Conservation (phyloP, 108 stramenopile species). For the Cyclostephanos tholiformis region DNA sequence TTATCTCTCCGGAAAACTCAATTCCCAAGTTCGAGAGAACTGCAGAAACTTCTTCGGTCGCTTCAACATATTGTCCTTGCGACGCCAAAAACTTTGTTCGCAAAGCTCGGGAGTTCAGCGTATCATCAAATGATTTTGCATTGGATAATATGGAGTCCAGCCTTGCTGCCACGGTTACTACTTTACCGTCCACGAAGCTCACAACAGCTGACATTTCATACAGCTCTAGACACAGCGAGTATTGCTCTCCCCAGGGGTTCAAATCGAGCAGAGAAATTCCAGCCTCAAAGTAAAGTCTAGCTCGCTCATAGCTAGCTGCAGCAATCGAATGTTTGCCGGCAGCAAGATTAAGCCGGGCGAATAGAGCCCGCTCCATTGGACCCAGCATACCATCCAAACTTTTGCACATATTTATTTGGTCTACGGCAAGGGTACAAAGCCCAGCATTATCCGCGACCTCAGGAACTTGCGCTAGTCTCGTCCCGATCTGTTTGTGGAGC, state of each 20-base stretch:
- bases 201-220: constrained; percentile 11
- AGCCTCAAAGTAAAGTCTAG: constrained; percentile 8
- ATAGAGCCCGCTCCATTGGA: background rate
- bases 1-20: background rate
- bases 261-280: constrained; percentile 11
- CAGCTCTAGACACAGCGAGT: constrained; percentile 10
- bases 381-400: background rate
- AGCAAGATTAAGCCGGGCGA: constrained; percentile 1
- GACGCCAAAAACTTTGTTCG: background rate
- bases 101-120: background rate
- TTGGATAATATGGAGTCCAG: background rate
- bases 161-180: background rate
- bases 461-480: background rate
- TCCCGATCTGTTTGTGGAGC: constrained; percentile 13
- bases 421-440: background rate
- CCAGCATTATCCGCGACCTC: background rate
- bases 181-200: background rate
- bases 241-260: constrained; percentile 6
- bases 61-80: background rate
- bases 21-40: background rate
- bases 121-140: background rate
- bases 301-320: constrained; percentile 2
- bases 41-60: background rate
- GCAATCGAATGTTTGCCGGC: constrained; percentile 16
- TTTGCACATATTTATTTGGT: constrained; percentile 22